A percentile compares a stretch with the other conserved stretches of the same genome.
Conservation (phyloP, 2,329 filamentous ascomycete genomes). For the Fusarium goolgardi region DNA sequence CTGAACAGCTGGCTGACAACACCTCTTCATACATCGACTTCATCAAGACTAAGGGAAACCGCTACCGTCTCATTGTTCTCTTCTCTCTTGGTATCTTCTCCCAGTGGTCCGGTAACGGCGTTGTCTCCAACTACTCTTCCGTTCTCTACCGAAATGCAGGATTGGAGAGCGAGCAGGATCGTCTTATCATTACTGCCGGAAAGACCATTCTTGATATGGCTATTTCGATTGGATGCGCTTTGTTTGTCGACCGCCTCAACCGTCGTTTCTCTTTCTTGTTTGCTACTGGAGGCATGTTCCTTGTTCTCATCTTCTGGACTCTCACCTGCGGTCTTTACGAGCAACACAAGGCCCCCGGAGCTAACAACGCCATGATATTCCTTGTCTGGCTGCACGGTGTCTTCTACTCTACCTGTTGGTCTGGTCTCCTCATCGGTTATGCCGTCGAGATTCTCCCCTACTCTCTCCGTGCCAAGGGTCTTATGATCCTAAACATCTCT, state of each 20-base stretch:
- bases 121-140: slow-evolving; percentile 75
- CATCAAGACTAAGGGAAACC: slow-evolving; percentile 71
- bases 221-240: slow-evolving; percentile 65
- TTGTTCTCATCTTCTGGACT: slow-evolving; percentile 63
- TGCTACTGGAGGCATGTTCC: slow-evolving; percentile 61
- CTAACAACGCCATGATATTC: slow-evolving; percentile 66
- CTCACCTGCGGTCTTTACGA: slow-evolving; percentile 66
- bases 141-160: slow-evolving; percentile 71
- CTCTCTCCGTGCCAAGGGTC: slow-evolving; percentile 67
- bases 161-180: slow-evolving; percentile 66
- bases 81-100: slow-evolving; percentile 74
- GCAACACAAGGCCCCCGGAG: slow-evolving; percentile 52
- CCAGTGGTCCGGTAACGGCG: slow-evolving; percentile 74
- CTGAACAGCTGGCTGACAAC: slow-evolving; percentile 64
- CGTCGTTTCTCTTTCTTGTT: slow-evolving; percentile 65
- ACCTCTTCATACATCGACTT: slow-evolving; percentile 70
- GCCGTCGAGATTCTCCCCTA: slow-evolving; percentile 70
- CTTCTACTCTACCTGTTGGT: slow-evolving; percentile 70
- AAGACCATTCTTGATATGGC: slow-evolving; percentile 70
- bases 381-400: slow-evolving; percentile 70
- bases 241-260: slow-evolving; percentile 63
- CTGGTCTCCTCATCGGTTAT: slow-evolving; percentile 67
- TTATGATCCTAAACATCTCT: slow-evolving; percentile 73
- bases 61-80: slow-evolving; percentile 70
- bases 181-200: slow-evolving; percentile 65